Base-by-base conservation (phyloP, 805 yeast species). In the Middelhovenomyces tepae region DNA sequence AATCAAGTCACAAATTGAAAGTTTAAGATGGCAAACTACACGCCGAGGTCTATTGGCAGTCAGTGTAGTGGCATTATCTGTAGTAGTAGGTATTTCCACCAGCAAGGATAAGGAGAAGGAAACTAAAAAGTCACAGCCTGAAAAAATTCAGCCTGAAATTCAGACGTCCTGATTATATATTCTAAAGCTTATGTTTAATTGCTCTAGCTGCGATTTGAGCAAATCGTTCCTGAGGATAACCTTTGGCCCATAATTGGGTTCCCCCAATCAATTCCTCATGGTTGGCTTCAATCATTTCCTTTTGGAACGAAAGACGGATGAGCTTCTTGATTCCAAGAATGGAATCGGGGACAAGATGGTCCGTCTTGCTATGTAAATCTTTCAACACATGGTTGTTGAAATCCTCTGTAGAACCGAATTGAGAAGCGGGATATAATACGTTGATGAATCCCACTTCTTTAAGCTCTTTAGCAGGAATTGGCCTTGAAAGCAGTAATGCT, bases 11-110 rank as follows among this genome's bases (percentile, higher is more conserved):
- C 91, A 85, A 36, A 82, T 85, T 37, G 98, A 89, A 57, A 74
- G 78, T 38, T 65, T 89, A 40, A 67, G 97, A 47, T 89, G 98
- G 98, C 85, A 84, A 50, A 74, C 89, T 28, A 86, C 95, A 1
- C 67, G 95, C 36, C 72, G 91, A 53, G 96, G 96, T 7, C 62
- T 91, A 21, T 64, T 82, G 27, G 83, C 91, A 2, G 77, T 86
- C 21, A 56, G 81, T 15, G 62, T 76, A 1, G 65, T 79, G 41
- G 82, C 82, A 1, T 70, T 74, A 35, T 64, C 74, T 15, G 65
- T 77, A 4, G 66, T 82, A 55, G 70, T 75, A 44, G 72, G 76
- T 28, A 68, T 54, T 29, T 66, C 54, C 5, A 14, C 30, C 11
- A 37, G 41, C 19, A 37, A 41, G 34, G 45, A 40, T 22, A 45